Conservation (phyloP, 1,139 yeast species). For the Maudiozyma humilis region DNA sequence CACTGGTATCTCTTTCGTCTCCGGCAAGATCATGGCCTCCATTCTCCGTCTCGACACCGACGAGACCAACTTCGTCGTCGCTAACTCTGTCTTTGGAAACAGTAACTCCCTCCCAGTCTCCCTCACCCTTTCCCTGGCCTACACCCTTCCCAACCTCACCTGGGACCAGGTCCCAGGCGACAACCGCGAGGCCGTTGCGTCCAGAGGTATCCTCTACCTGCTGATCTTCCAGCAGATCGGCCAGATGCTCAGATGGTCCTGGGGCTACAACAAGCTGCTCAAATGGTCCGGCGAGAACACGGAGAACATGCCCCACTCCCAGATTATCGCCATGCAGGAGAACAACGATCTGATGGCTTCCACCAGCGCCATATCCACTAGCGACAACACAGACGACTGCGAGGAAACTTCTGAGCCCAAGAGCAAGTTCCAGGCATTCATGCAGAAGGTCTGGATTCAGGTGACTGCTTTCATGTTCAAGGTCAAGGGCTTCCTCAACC, state of each 20-base stretch:
- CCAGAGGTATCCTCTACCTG: constrained; percentile 64
- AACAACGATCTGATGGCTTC: background rate
- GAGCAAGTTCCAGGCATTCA: background rate
- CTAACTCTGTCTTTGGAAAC: constrained; percentile 78
- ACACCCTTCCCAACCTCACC: constrained; percentile 59
- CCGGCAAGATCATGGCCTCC: constrained; percentile 43
- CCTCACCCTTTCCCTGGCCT: constrained; percentile 58
- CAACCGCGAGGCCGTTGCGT: constrained; percentile 56
- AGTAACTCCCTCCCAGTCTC: constrained; percentile 74
- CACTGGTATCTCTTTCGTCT: constrained; percentile 49
- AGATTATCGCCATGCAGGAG: constrained; percentile 17
- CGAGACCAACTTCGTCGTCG: constrained; percentile 67
- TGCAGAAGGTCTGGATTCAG: constrained; percentile 2
- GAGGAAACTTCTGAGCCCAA: background rate
- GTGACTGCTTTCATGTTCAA: background rate
- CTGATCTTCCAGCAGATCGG: constrained; percentile 73
- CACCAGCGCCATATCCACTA: background rate
- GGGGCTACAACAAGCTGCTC: constrained; percentile 68
- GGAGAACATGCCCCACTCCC: constrained; percentile 26
- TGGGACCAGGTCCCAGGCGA: constrained; percentile 68
- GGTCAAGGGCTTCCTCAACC: constrained; percentile 54
- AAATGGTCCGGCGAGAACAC: constrained; percentile 35
- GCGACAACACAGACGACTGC: background rate
- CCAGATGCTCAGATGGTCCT: constrained; percentile 70
- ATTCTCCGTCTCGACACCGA: constrained; percentile 47